phyloP scores from a whole-genome alignment of 805 yeast genomes.

The Kluyveromyces starmeri region DNA sequence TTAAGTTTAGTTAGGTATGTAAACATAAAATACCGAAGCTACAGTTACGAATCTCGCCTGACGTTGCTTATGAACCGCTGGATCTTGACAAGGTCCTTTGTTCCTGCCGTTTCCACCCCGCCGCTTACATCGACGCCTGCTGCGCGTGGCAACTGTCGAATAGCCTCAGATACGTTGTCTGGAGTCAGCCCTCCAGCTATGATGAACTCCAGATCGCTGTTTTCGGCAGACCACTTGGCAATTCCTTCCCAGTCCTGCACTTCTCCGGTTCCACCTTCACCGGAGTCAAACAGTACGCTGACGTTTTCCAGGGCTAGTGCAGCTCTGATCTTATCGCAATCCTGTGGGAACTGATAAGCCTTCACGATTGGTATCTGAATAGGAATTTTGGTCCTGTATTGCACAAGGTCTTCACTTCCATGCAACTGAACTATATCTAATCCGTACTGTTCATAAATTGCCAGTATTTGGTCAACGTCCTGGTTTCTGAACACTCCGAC shows the following conservation, averaged over 20 bases:
- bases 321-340: slow-evolving; percentile 33
- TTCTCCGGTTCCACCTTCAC: slow-evolving; percentile 86
- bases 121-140: slow-evolving; percentile 91
- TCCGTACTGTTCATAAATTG: slow-evolving; percentile 32
- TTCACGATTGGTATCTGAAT: slow-evolving; percentile 55
- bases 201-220: slow-evolving; percentile 38
- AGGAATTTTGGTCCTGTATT: slow-evolving; percentile 28
- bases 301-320: slow-evolving; percentile 13
- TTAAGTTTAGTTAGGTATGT: too few species aligned
- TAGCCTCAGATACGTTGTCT: slow-evolving; percentile 55
- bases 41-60: too few species aligned
- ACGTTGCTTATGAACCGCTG: slow-evolving; percentile 48
- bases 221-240: slow-evolving; percentile 24
- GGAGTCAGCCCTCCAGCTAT: slow-evolving; percentile 89
- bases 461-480: slow-evolving; percentile 48
- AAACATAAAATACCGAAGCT: too few species aligned
- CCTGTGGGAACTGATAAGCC: slow-evolving; percentile 54
- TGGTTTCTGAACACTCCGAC: slow-evolving; percentile 94
- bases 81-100: slow-evolving; percentile 62
- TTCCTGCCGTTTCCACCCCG: slow-evolving; percentile 80
- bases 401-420: slow-evolving; percentile 47
- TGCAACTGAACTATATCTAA: slow-evolving; percentile 84
- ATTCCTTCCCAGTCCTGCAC: slow-evolving; percentile 63
- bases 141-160: slow-evolving; percentile 41
- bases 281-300: slow-evolving; percentile 72